These are phyloP conservation scores for Gaeumannomyces tritici DNA, from an alignment of 2,329 filamentous ascomycete genomes.

Conservation along the genomic window DNA sequence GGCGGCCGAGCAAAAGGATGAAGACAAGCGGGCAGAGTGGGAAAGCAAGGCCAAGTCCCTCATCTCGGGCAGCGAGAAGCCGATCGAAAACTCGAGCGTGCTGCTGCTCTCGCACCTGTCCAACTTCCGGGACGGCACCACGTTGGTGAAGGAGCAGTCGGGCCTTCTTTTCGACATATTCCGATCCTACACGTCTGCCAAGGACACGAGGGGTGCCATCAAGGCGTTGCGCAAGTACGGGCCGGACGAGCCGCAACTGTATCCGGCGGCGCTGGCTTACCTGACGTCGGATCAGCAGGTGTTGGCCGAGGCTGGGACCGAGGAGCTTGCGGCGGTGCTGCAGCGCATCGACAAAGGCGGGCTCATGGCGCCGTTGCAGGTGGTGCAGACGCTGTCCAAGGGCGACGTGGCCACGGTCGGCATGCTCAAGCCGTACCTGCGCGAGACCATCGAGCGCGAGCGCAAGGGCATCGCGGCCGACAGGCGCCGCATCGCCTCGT, in stretches of 20 bases:
- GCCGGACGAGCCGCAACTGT: constrained; percentile 80
- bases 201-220: constrained; percentile 85
- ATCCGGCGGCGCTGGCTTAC: constrained; percentile 85
- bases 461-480: constrained; percentile 76
- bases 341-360: constrained; percentile 82
- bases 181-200: constrained; percentile 85
- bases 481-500: constrained; percentile 70
- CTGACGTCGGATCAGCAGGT: constrained; percentile 78
- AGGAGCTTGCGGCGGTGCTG: constrained; percentile 73
- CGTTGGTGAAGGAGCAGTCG: constrained; percentile 87
- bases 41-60: constrained; percentile 83
- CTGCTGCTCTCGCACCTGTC: constrained; percentile 86
- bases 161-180: constrained; percentile 92
- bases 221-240: constrained; percentile 88
- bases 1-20: constrained; percentile 63
- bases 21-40: constrained; percentile 65
- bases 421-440: constrained; percentile 88
- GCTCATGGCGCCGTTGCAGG: constrained; percentile 90
- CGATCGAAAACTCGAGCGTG: constrained; percentile 92
- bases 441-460: constrained; percentile 81
- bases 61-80: constrained; percentile 57
- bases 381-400: constrained; percentile 78
- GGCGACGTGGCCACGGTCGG: constrained; percentile 82
- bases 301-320: constrained; percentile 72
- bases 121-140: constrained; percentile 81